A percentile compares a stretch with the other conserved stretches of the same genome.
These are phyloP conservation scores for Ramularia collo-cygni DNA, from an alignment of 2,329 filamentous ascomycete genomes.

Conservation along the genomic window DNA sequence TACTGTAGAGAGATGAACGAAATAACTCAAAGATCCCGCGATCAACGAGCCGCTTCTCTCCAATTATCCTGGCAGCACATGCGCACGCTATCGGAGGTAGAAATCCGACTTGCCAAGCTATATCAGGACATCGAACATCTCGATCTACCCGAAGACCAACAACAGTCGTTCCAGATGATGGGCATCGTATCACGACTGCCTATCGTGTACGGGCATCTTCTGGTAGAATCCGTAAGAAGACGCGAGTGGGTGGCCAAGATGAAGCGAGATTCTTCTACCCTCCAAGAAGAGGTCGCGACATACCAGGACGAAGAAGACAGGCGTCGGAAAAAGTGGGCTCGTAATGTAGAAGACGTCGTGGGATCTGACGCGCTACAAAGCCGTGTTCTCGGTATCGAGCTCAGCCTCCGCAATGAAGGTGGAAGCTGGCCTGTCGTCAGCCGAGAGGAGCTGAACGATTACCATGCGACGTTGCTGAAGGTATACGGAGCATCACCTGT, in stretches of 20 bases:
- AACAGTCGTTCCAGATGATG: constrained; percentile 74
- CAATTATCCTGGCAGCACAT: constrained; percentile 65
- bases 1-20: constrained; percentile 51
- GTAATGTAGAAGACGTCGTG: constrained; percentile 69
- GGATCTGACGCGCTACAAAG: constrained; percentile 60
- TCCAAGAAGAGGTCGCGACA: constrained; percentile 87
- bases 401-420: constrained; percentile 75
- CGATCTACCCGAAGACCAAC: constrained; percentile 65
- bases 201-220: constrained; percentile 80
- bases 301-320: constrained; percentile 92
- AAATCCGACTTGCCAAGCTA: constrained; percentile 64
- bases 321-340: constrained; percentile 82
- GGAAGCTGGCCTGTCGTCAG: constrained; percentile 71
- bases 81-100: constrained; percentile 74
- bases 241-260: constrained; percentile 91
- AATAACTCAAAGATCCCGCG: constrained; percentile 45
- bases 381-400: constrained; percentile 65
- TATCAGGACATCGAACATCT: constrained; percentile 66
- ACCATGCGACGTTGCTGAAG: constrained; percentile 59
- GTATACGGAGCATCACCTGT: constrained; percentile 60
- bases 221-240: constrained; percentile 77
- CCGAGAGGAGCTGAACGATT: constrained; percentile 69
- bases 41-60: constrained; percentile 62
- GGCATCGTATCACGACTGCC: constrained; percentile 76
- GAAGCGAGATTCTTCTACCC: constrained; percentile 72